Conservation (phyloP, 192 early-diverging fungal species). For the Podila horticola region DNA sequence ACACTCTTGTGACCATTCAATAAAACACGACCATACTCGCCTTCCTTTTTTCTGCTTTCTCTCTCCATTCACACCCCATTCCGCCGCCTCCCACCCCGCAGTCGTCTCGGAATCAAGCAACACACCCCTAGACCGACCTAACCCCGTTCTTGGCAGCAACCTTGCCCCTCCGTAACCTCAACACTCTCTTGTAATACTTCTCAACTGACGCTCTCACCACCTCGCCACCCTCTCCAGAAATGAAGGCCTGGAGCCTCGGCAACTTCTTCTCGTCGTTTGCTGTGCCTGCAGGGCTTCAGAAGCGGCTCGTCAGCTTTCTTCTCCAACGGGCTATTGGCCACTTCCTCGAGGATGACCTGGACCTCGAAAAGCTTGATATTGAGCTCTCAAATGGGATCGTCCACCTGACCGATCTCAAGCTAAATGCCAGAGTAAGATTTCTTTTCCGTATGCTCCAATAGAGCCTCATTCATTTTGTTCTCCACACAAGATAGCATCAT, state of each 20-base stretch:
- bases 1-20: neutral
- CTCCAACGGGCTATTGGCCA: constrained; percentile 85
- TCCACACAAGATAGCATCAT: neutral
- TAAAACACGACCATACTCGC: neutral
- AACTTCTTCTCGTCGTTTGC: constrained; percentile 51
- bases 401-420: constrained; percentile 79
- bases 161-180: too few relatives aligned
- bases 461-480: neutral
- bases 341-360: constrained; percentile 80
- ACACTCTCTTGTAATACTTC: too few relatives aligned
- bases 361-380: constrained; percentile 86
- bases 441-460: neutral
- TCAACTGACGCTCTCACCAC: too few relatives aligned
- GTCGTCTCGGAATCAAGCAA: too few relatives aligned
- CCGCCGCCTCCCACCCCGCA: constrained; percentile 1
- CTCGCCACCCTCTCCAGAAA: neutral
- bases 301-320: constrained; percentile 85
- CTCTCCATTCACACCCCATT: neutral
- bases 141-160: too few relatives aligned
- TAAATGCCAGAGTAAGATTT: constrained; percentile 77
- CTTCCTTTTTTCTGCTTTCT: neutral
- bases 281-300: constrained; percentile 80
- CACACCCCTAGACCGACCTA: too few relatives aligned
- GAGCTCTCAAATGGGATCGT: constrained; percentile 83
- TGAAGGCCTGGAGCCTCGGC: constrained; percentile 53